phyloP scores from a whole-genome alignment of 2,329 filamentous ascomycete species.

The Colletotrichum salicis region DNA sequence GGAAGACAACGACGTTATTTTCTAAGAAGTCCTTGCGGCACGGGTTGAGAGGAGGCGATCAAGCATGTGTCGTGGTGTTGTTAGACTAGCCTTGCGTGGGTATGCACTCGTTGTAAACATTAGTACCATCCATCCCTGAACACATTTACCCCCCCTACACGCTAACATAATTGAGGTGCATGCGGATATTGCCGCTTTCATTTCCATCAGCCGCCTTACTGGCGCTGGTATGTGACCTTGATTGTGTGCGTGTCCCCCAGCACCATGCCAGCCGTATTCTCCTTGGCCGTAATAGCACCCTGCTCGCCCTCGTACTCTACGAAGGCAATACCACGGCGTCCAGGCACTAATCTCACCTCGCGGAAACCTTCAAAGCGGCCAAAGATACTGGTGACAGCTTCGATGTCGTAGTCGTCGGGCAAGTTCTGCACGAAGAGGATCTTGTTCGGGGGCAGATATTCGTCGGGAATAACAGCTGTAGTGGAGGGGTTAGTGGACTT shows the following conservation, averaged over 20 bases:
- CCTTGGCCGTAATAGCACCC: constrained; percentile 92
- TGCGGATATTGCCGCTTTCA: too few species aligned
- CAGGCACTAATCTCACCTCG: constrained; percentile 90
- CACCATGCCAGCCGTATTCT: constrained; percentile 87
- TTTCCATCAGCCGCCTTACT: constrained; percentile 59
- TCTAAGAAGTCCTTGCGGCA: constrained; percentile 56
- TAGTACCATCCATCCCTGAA: constrained; percentile 6
- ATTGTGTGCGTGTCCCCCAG: constrained; percentile 78
- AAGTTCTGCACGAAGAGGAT: constrained; percentile 94
- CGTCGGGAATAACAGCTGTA: constrained; percentile 87
- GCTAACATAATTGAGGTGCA: not conserved
- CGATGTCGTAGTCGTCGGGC: constrained; percentile 85
- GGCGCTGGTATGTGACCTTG: constrained; percentile 96
- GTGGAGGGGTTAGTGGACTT: constrained; percentile 78
- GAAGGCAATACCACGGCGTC: constrained; percentile 89
- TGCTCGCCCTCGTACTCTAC: constrained; percentile 94
- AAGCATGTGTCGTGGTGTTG: not conserved
- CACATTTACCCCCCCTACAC: not conserved
- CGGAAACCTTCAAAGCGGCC: constrained; percentile 92
- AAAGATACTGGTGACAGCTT: constrained; percentile 83
- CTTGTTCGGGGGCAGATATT: constrained; percentile 97
- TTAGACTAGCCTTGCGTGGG: not conserved
- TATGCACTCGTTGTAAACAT: not conserved
- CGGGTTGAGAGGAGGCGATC: not conserved
- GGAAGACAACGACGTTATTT: constrained; percentile 88